Evolutionary conservation across 768 basidiomycete species (phyloP), one percentile per base, ranked within the genome.

Genomic region (Lentinula sp.): DNA sequence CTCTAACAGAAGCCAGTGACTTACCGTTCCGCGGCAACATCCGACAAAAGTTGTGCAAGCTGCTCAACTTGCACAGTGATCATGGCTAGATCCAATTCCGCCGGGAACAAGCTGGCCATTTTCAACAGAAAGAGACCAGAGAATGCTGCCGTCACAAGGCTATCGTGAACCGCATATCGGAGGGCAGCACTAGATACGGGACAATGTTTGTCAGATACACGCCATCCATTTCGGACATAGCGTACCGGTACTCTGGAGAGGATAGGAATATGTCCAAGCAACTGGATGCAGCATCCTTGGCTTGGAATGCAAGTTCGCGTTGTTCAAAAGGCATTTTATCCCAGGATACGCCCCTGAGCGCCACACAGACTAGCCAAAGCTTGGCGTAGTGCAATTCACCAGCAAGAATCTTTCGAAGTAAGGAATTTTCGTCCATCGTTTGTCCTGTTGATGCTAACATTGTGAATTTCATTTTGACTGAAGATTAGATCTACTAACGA

Each of bases 321-420:
- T 96, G 95, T 72, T 97, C 95, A 62, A 91, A 93, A 3, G 93
- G 86, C 88, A 97, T 93, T 73, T 94, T 95, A 69, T 97, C 94
- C 95, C 94, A 98, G 4, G 91, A 85, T 28, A 90, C 91, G 16
- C 95, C 95, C 62, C 95, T 85, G 50, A 98, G 77, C 12, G 93
- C 93, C 23, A 96, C 88, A 69, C 95, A 97, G 20, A 95, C 89
- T 36, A 96, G 83, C 95, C 95, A 97, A 4, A 98, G 79, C 71
- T 96, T 95, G 33, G 95, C 91, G 69, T 96, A 95, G 69, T 95
- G 87, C 55, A 96, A 77, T 70, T 97, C 95, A 5, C 89, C 90
- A 2, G 86, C 86, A 20, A 97, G 85, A 52, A 98, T 86, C 74
- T 93, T 95, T 53, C 93, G 85, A 37, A 94, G 80, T 12, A 97